Evolutionary conservation across 2,329 filamentous ascomycete genomes (phyloP).

Genomic region (Sphaerulina vaccinii): DNA sequence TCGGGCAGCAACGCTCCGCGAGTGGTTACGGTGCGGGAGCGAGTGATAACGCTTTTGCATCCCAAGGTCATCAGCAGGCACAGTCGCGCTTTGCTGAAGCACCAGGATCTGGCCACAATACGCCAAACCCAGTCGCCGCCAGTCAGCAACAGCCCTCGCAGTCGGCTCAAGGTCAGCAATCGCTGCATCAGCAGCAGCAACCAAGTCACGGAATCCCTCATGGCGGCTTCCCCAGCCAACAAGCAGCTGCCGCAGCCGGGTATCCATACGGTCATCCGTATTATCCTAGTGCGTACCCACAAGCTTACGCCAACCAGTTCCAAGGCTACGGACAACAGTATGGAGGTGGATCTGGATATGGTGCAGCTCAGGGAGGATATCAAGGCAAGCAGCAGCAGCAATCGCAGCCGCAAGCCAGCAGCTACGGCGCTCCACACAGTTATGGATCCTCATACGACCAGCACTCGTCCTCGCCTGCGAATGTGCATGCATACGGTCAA

Average conservation of each 20-base stretch:
- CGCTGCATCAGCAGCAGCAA: slow-evolving; percentile 26
- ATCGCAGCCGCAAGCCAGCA: slow-evolving; percentile 54
- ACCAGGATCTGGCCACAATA: slow-evolving; percentile 85
- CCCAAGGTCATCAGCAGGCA: slow-evolving; percentile 29
- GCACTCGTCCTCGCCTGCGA: slow-evolving; percentile 64
- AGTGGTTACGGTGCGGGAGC: slow-evolving; percentile 68
- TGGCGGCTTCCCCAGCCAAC: slow-evolving; percentile 44
- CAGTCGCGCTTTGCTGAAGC: slow-evolving; percentile 75
- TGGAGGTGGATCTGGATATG: slow-evolving; percentile 41
- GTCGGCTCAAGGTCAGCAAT: slow-evolving; percentile 44
- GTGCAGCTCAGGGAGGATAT: slow-evolving; percentile 51
- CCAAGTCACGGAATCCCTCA: slow-evolving; percentile 39
- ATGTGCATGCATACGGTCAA: slow-evolving; percentile 53
- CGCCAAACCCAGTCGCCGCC: slow-evolving; percentile 73
- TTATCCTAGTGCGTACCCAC: slow-evolving; percentile 62
- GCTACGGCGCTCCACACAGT: slow-evolving; percentile 63
- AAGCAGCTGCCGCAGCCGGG: slow-evolving; percentile 36
- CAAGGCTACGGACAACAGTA: slow-evolving; percentile 49
- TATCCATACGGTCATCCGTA: slow-evolving; percentile 62
- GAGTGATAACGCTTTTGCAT: slow-evolving; percentile 51
- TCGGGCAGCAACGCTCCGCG: slow-evolving; percentile 72
- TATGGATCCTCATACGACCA: slow-evolving; percentile 61
- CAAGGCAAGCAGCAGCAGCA: slow-evolving; percentile 47
- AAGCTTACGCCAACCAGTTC: slow-evolving; percentile 63
- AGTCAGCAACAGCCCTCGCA: slow-evolving; percentile 48